These are phyloP conservation scores for Floccularia luteovirens DNA, from an alignment of 768 basidiomycete species.

Conservation along the genomic window DNA sequence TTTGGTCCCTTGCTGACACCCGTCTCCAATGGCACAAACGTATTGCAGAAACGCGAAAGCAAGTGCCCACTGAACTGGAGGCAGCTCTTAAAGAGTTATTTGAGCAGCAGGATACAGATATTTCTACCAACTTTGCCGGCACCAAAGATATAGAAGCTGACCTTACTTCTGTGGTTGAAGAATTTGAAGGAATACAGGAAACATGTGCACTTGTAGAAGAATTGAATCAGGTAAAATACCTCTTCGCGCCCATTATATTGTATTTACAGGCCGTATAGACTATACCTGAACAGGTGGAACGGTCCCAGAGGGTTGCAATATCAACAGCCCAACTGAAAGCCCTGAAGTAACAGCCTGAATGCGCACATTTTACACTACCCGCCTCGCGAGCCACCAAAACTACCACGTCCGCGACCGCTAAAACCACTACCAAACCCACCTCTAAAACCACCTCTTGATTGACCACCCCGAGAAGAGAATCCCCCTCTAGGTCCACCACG, in stretches of 20 bases:
- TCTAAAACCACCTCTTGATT: constrained; percentile 39
- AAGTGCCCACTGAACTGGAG: constrained; percentile 48
- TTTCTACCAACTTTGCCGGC: constrained; percentile 6
- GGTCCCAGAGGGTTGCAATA: constrained; percentile 35
- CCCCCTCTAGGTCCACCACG: constrained; percentile 23
- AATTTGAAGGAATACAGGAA: constrained; percentile 17
- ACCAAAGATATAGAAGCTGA: constrained; percentile 9
- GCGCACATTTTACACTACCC: background rate
- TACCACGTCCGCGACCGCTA: constrained; percentile 20
- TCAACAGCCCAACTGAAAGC: constrained; percentile 44
- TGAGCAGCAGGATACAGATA: constrained; percentile 21
- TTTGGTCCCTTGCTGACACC: constrained; percentile 75
- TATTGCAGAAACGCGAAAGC: constrained; percentile 60
- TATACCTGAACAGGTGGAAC: constrained; percentile 40
- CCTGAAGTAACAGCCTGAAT: constrained; percentile 20
- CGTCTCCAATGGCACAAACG: constrained; percentile 69
- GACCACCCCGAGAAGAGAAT: constrained; percentile 22
- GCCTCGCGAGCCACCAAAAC: constrained; percentile 42
- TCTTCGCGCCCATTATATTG: constrained; percentile 5
- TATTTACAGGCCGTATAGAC: constrained; percentile 21
- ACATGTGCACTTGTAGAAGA: constrained; percentile 35
- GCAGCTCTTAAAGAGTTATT: constrained; percentile 20
- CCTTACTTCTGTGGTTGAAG: constrained; percentile 1
- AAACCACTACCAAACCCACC: constrained; percentile 34
- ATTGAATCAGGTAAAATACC: constrained; percentile 39